phyloP scores from a whole-genome alignment of 2,329 filamentous ascomycete species.

The Stagonosporopsis chrysanthemi region DNA sequence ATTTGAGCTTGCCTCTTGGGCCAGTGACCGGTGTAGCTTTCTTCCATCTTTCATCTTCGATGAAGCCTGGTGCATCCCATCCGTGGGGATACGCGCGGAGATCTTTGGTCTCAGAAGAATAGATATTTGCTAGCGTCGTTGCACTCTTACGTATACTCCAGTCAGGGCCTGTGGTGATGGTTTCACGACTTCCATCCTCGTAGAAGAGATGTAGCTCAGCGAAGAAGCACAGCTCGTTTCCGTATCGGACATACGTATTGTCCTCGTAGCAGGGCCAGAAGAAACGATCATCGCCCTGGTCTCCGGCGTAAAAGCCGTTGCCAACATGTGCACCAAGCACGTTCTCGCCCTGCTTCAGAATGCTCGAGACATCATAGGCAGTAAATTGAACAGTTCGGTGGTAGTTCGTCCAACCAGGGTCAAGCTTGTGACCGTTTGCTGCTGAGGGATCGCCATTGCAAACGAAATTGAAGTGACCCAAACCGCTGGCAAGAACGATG shows the following conservation, averaged over 20 bases:
- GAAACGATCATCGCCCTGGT: slow-evolving; percentile 51
- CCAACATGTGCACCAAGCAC: slow-evolving; percentile 49
- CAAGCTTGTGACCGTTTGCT: slow-evolving; percentile 36
- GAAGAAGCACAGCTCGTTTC: slow-evolving; percentile 54
- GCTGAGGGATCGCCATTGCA: slow-evolving; percentile 48
- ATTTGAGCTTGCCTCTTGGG: slow-evolving; percentile 50
- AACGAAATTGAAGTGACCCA: slow-evolving; percentile 52
- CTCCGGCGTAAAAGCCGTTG: slow-evolving; percentile 58
- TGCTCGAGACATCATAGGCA: slow-evolving; percentile 53
- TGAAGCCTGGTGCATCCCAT: slow-evolving; percentile 43
- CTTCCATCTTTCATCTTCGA: slow-evolving; percentile 42
- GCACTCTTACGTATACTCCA: slow-evolving; percentile 52
- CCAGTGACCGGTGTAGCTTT: slow-evolving; percentile 51
- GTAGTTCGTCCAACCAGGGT: slow-evolving; percentile 53
- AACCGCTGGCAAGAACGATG: slow-evolving; percentile 50
- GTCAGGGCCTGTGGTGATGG: slow-evolving; percentile 48
- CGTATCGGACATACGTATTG: slow-evolving; percentile 47
- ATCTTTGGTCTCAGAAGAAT: slow-evolving; percentile 53
- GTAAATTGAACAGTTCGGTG: slow-evolving; percentile 54
- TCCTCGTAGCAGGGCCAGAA: slow-evolving; percentile 56
- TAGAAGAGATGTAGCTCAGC: slow-evolving; percentile 51
- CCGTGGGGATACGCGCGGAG: slow-evolving; percentile 45
- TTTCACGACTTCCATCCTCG: slow-evolving; percentile 48
- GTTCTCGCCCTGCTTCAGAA: slow-evolving; percentile 44
- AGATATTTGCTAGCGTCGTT: slow-evolving; percentile 52